A percentile compares a stretch with the other conserved stretches of the same genome.
phyloP scores from a whole-genome alignment of 2,329 filamentous ascomycete genomes.

The Pseudogymnoascus sp. region DNA sequence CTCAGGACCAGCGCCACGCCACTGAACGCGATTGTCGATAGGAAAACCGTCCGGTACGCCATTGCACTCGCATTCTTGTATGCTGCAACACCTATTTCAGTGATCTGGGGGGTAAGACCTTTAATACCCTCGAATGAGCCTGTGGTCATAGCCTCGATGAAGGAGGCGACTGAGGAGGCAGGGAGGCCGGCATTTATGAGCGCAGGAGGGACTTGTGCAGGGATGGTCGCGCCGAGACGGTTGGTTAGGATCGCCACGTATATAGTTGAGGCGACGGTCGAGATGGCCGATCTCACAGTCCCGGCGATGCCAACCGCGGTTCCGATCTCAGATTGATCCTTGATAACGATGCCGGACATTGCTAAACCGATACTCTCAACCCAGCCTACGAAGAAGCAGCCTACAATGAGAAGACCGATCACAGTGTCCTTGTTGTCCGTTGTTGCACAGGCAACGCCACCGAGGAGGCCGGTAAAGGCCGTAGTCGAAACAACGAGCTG shows the following conservation, averaged over 20 bases:
- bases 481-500: slow-evolving; percentile 29
- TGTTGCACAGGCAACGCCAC: slow-evolving; percentile 23
- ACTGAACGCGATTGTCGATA: slow-evolving; percentile 32
- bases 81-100: slow-evolving; percentile 26
- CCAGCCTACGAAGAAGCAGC: slow-evolving; percentile 32
- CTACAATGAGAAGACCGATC: slow-evolving; percentile 28
- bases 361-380: slow-evolving; percentile 32
- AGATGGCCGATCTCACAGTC: slow-evolving; percentile 33
- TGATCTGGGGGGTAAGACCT: slow-evolving; percentile 28
- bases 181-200: slow-evolving; percentile 35
- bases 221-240: slow-evolving; percentile 28
- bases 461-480: slow-evolving; percentile 31
- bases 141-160: slow-evolving; percentile 30
- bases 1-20: slow-evolving; percentile 28
- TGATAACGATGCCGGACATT: slow-evolving; percentile 30
- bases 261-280: slow-evolving; percentile 30
- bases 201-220: slow-evolving; percentile 28
- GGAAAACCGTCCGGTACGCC: slow-evolving; percentile 32
- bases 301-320: slow-evolving; percentile 32
- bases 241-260: slow-evolving; percentile 32
- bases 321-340: slow-evolving; percentile 32
- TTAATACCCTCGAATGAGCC: slow-evolving; percentile 27
- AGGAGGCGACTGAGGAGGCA: slow-evolving; percentile 28
- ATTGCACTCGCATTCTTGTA: slow-evolving; percentile 31
- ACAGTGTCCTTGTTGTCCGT: slow-evolving; percentile 23